Base-by-base conservation (phyloP, 768 basidiomycete species). In the Scleroderma citrinum region DNA sequence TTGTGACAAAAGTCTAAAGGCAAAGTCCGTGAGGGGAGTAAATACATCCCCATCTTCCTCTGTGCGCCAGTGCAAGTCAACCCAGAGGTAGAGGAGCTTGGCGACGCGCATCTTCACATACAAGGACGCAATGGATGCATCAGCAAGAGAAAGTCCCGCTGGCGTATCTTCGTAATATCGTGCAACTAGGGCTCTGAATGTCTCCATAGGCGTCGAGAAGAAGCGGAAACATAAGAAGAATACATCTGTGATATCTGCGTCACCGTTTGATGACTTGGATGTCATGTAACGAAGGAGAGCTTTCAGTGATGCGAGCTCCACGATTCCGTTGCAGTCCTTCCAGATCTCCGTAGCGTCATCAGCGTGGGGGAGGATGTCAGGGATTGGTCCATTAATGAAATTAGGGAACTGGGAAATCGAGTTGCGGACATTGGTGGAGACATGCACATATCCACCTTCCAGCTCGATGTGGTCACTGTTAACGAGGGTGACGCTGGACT, bases 211-310 rank as follows among this genome's bases (percentile, higher is more conserved):
- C 0, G 72, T 71, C 13, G 77, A 75, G 69, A 85, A 88, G 52
- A 80, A 75, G 23, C 86, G 80, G 66, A 88, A 90, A 45, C 76
- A 80, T n/a, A 81, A 65, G 66, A 87, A 82, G 68, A 90, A 85
- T 2, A 77, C 63, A 51, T 75, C 63, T 51, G 67, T 57, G 64
- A 85, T 61, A 34, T 75, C 62, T 46, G 65, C 60, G 48, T 82
- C 75, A 42, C 39, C 47, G 16, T 71, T 53, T 8, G 58, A 58
- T 35, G 72, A 67, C 35, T 69, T 68, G 3, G 73, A 72, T 2
- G 77, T 76, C 50, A 80, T 64, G 19, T 78, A 68, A 31, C 69
- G 68, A 34, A 78, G 64, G 47, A 78, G 66, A 32, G 72, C 72
- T 13, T 65, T 56, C 32, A 78, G 60, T 7, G 75, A 70, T 17